Evolutionary conservation across 2,329 filamentous ascomycete species (phyloP).

Genomic region (Ascochyta pisi): DNA sequence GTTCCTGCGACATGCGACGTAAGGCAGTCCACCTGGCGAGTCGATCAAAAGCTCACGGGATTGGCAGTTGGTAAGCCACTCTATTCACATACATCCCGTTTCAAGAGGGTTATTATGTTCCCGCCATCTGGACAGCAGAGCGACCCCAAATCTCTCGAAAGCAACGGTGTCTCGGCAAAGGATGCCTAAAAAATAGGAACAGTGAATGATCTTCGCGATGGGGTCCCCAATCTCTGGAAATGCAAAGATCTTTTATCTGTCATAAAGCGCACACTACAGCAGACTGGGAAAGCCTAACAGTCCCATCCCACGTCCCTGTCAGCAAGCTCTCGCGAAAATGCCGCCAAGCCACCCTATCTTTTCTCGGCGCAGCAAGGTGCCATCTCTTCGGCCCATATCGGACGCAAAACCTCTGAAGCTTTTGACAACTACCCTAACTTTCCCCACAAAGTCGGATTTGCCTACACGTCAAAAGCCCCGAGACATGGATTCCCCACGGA

Average conservation of each 20-base stretch:
- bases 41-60: background rate
- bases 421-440: background rate
- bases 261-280: background rate
- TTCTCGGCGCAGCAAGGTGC: background rate
- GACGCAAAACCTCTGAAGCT: background rate
- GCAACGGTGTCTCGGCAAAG: background rate
- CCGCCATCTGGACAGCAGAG: background rate
- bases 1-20: background rate
- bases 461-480: background rate
- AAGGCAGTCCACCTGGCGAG: background rate
- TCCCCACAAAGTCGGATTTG: conserved; percentile 1
- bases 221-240: background rate
- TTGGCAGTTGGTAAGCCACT: background rate
- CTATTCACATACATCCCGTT: background rate
- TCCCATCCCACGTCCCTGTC: conserved; percentile 8
- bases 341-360: background rate
- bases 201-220: background rate
- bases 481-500: conserved; percentile 1
- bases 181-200: background rate
- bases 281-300: background rate
- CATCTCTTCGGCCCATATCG: conserved; percentile 9
- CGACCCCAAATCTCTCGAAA: background rate
- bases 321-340: background rate
- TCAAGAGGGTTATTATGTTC: background rate
- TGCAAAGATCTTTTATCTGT: background rate